Evolutionary conservation across 2,329 filamentous ascomycete species (phyloP).

Genomic region (Escovopsis sp.): DNA sequence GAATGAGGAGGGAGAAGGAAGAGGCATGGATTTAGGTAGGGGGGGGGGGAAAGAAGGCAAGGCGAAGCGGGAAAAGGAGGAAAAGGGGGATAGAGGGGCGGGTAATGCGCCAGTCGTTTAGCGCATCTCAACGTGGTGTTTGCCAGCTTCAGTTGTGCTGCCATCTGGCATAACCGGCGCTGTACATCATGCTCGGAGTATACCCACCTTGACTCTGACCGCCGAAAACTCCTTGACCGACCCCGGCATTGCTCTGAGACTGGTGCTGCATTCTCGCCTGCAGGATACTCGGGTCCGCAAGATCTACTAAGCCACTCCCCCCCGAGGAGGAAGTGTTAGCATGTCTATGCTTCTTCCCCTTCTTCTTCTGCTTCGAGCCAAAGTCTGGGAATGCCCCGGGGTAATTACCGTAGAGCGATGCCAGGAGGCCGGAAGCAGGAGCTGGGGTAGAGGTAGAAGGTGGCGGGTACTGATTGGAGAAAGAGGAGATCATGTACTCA

Average conservation of each 20-base stretch:
- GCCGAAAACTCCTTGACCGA: constrained; percentile 79
- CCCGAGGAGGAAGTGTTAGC: constrained; percentile 99
- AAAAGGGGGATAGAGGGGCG: constrained; percentile 4
- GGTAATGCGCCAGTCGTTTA: no score
- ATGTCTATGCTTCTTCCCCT: constrained; percentile 99
- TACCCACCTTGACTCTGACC: constrained; percentile 91
- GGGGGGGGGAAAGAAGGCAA: no score
- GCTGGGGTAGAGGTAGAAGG: constrained; percentile 68
- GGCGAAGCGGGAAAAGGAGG: no score
- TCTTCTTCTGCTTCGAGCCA: constrained; percentile 97
- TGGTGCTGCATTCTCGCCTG: constrained; percentile 92
- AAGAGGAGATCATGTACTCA: constrained; percentile 95
- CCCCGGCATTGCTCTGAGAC: constrained; percentile 65
- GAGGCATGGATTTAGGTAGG: no score
- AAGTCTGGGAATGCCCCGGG: constrained; percentile 79
- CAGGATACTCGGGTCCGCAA: constrained; percentile 99
- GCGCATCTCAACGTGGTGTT: constrained; percentile 2
- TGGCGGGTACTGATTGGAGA: constrained; percentile 72
- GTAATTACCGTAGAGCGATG: constrained; percentile 79
- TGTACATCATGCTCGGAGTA: constrained; percentile 74
- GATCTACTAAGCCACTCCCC: constrained; percentile 98
- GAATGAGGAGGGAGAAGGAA: no score
- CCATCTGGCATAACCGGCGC: constrained; percentile 55
- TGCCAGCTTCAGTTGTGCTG: constrained; percentile 19
- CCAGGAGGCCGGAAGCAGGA: constrained; percentile 81